Percentiles rank a stretch among this genome's conserved stretches.
phyloP scores from a whole-genome alignment of 495 filamentous ascomycete genomes.

The Neurospora pannonica region DNA sequence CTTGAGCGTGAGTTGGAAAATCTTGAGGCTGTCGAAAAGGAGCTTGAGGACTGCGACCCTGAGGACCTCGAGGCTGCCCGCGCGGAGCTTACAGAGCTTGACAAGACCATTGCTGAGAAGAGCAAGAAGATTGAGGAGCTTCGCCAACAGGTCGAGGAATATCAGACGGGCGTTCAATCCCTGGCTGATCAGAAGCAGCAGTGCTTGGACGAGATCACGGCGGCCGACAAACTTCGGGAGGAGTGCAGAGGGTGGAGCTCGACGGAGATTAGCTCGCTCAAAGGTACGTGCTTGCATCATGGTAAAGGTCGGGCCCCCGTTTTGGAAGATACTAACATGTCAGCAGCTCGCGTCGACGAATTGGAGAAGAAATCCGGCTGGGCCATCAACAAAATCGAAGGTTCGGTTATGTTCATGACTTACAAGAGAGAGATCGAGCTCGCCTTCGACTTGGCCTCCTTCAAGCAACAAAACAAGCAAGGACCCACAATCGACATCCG shows the following conservation, averaged over 20 bases:
- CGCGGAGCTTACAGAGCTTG: constrained; percentile 51
- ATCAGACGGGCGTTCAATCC: constrained; percentile 49
- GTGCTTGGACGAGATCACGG: constrained; percentile 62
- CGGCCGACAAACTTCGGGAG: constrained; percentile 76
- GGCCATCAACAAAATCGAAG: constrained; percentile 58
- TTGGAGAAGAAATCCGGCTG: constrained; percentile 70
- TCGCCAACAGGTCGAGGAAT: constrained; percentile 51
- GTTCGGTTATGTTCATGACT: constrained; percentile 60
- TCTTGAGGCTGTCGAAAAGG: constrained; percentile 60
- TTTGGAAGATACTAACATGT: neutral
- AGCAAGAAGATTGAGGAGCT: constrained; percentile 54
- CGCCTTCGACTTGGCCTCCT: constrained; percentile 59
- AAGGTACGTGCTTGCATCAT: constrained; percentile 42
- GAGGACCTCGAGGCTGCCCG: constrained; percentile 62
- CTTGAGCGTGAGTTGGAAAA: constrained; percentile 53
- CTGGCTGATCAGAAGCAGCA: constrained; percentile 56
- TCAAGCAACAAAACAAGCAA: constrained; percentile 25
- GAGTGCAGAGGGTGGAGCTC: constrained; percentile 84
- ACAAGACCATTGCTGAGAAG: constrained; percentile 61
- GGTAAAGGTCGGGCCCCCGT: neutral
- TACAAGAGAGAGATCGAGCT: constrained; percentile 71
- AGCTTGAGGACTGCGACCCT: constrained; percentile 70
- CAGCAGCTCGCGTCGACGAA: constrained; percentile 51
- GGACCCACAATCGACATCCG: constrained; percentile 37
- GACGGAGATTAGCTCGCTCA: constrained; percentile 62